Conservation (phyloP, 306 rosid genomes). For the Cajanus cajan region DNA sequence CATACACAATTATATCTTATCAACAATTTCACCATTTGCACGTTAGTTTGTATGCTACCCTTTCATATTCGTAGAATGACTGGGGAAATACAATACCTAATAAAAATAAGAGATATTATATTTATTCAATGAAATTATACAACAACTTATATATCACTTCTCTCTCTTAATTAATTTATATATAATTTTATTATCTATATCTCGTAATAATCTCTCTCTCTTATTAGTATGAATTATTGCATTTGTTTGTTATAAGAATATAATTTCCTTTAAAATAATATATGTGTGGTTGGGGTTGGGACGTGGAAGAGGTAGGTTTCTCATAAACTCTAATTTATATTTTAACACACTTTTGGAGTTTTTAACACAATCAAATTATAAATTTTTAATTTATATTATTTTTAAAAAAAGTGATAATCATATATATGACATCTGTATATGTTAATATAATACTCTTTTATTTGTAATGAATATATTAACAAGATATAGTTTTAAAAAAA, state of each 20-base stretch:
- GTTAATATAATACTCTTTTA: too few species aligned
- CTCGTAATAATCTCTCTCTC: neutral
- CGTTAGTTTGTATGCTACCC: neutral
- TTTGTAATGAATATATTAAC: neutral
- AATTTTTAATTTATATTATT: neutral
- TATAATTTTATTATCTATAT: neutral
- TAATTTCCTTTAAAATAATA: neutral
- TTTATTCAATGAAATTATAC: neutral
- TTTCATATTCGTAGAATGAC: neutral
- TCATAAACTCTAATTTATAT: neutral
- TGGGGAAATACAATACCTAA: neutral
- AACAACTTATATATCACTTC: neutral
- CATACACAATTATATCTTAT: neutral
- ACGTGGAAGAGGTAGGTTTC: neutral
- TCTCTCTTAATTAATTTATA: neutral
- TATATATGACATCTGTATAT: too few species aligned
- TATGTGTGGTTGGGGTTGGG: too few species aligned
- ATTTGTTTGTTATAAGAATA: neutral
- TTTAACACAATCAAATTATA: neutral
- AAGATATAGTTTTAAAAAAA: neutral
- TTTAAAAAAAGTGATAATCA: too few species aligned
- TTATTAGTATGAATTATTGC: neutral
- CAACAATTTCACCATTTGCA: constrained; percentile 2
- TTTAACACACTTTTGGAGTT: neutral
- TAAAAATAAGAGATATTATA: neutral